phyloP scores from a whole-genome alignment of 2,329 filamentous ascomycete genomes.

The Aciculosporium take region DNA sequence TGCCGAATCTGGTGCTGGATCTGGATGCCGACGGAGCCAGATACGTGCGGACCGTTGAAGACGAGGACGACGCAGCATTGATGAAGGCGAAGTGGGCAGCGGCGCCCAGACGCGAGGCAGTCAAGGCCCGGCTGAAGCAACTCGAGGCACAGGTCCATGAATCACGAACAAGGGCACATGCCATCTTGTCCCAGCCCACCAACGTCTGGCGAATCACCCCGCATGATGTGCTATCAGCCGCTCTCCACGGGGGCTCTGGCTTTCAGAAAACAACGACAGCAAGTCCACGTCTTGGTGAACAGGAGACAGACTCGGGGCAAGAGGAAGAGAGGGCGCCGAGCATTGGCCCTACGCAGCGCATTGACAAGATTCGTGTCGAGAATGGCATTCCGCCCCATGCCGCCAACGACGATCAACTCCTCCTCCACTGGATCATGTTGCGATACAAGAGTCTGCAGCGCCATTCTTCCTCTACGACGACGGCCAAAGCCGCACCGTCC shows the following conservation, averaged over 20 bases:
- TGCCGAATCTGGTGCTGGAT: slow-evolving; percentile 32
- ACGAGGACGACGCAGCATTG: slow-evolving; percentile 19
- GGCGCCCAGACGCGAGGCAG: slow-evolving; percentile 10
- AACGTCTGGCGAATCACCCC: slow-evolving; percentile 26
- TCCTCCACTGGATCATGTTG: slow-evolving; percentile 23
- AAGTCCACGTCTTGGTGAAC: not conserved
- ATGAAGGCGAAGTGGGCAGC: slow-evolving; percentile 17
- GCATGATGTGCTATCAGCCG: slow-evolving; percentile 28
- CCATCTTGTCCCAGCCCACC: slow-evolving; percentile 12
- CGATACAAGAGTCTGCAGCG: slow-evolving; percentile 11
- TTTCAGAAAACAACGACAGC: not conserved
- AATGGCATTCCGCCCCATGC: slow-evolving; percentile 20
- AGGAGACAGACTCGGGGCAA: not conserved
- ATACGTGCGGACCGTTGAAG: slow-evolving; percentile 27
- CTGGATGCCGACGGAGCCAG: slow-evolving; percentile 34
- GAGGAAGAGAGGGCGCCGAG: not conserved
- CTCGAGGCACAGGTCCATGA: slow-evolving; percentile 18
- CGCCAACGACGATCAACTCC: slow-evolving; percentile 14
- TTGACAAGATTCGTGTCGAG: slow-evolving; percentile 11
- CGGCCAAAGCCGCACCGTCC: slow-evolving; percentile 1
- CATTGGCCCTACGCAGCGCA: not conserved
- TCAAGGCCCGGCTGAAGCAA: slow-evolving; percentile 14
- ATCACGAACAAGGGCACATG: slow-evolving; percentile 13
- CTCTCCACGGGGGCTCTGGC: slow-evolving; percentile 9
- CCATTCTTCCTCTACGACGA: not conserved